These are phyloP conservation scores for Exserohilum rostratum DNA, from an alignment of 2,329 filamentous ascomycete species.

Conservation along the genomic window DNA sequence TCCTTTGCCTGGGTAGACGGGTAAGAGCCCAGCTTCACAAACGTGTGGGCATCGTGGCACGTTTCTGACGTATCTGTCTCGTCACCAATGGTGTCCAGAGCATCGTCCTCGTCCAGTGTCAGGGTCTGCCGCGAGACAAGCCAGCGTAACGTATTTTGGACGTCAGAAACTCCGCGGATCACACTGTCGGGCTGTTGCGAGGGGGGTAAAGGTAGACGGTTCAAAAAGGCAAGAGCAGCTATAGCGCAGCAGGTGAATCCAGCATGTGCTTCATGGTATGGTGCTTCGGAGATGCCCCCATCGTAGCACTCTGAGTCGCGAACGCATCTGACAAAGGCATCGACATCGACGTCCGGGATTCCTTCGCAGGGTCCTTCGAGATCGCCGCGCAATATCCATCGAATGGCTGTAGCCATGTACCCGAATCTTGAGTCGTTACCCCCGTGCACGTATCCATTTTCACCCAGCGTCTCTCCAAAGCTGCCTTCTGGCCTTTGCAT, in stretches of 20 bases:
- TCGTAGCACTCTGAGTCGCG: constrained; percentile 75
- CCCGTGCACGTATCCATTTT: constrained; percentile 68
- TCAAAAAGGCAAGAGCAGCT: constrained; percentile 76
- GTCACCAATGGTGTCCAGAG: constrained; percentile 45
- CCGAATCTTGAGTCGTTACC: constrained; percentile 87
- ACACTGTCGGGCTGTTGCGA: constrained; percentile 33
- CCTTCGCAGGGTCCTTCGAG: constrained; percentile 60
- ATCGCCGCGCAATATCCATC: constrained; percentile 77
- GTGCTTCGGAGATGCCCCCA: constrained; percentile 79
- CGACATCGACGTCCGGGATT: constrained; percentile 76
- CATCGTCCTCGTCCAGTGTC: constrained; percentile 52
- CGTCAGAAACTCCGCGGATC: constrained; percentile 46
- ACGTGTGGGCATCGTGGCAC: constrained; percentile 49
- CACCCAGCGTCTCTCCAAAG: constrained; percentile 81
- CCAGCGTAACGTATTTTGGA: constrained; percentile 52
- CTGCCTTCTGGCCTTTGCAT: constrained; percentile 86
- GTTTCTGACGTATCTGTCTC: constrained; percentile 49
- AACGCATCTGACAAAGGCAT: constrained; percentile 73
- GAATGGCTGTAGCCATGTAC: constrained; percentile 79
- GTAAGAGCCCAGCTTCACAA: constrained; percentile 41
- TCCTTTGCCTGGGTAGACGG: constrained; percentile 34
- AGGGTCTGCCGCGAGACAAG: constrained; percentile 55
- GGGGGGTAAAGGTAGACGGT: constrained; percentile 56
- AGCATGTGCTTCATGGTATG: constrained; percentile 82
- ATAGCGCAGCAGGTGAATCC: constrained; percentile 92